A percentile compares a stretch with the other conserved stretches of the same genome.
Conservation (phyloP, 2,329 filamentous ascomycete genomes). For the Colletotrichum navitas region DNA sequence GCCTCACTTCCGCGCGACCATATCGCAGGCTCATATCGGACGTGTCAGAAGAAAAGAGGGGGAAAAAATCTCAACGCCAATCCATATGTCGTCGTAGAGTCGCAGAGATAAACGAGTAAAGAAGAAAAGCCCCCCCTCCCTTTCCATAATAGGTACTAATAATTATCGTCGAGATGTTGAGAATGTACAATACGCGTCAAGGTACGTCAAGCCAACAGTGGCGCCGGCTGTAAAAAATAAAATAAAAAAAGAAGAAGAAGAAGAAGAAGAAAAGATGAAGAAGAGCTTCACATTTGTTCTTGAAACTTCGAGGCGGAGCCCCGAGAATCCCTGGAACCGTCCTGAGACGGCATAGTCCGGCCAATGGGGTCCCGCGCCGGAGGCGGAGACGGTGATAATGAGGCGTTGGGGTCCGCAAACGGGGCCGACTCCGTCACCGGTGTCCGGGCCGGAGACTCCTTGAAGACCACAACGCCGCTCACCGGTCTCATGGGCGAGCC, state of each 20-base stretch:
- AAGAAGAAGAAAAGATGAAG: not conserved
- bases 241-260: slow-evolving; percentile 8
- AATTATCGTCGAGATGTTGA: slow-evolving; percentile 34
- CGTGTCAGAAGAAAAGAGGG: not conserved
- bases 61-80: slow-evolving; percentile 29
- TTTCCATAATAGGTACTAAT: slow-evolving; percentile 30
- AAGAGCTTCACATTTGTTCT: slow-evolving; percentile 51
- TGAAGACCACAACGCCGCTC: slow-evolving; percentile 71
- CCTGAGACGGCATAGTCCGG: slow-evolving; percentile 53
- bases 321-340: slow-evolving; percentile 49
- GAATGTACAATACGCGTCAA: slow-evolving; percentile 40
- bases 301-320: slow-evolving; percentile 56
- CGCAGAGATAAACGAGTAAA: slow-evolving; percentile 6
- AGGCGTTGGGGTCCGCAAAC: slow-evolving; percentile 52
- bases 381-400: slow-evolving; percentile 44
- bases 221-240: slow-evolving; percentile 15
- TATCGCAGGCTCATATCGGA: slow-evolving; percentile 15
- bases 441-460: slow-evolving; percentile 74
- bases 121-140: not conserved
- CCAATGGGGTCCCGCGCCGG: slow-evolving; percentile 53
- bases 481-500: slow-evolving; percentile 71
- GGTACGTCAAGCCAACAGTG: slow-evolving; percentile 24
- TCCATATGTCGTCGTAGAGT: slow-evolving; percentile 40
- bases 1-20: slow-evolving; percentile 1
- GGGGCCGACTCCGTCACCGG: slow-evolving; percentile 69